Evolutionary conservation across 2,329 filamentous ascomycete species (phyloP).

Genomic region (Phyllosticta paracitricarpa): DNA sequence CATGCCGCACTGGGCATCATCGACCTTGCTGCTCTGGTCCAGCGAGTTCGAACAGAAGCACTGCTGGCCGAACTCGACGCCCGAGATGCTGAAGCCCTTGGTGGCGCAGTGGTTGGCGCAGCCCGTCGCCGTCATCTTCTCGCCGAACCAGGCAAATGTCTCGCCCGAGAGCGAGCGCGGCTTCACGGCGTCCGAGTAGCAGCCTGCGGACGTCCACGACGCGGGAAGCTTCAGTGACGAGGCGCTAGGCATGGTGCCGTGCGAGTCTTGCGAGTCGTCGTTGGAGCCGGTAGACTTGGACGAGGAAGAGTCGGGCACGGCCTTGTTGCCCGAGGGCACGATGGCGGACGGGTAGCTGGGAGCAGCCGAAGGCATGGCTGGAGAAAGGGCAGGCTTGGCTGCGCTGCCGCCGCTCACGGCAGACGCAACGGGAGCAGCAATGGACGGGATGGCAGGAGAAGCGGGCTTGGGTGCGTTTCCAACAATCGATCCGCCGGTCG

Average conservation of each 20-base stretch:
- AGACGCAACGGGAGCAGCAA: not conserved
- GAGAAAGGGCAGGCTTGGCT: not conserved
- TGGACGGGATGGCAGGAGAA: not conserved
- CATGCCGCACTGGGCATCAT: conserved; percentile 6
- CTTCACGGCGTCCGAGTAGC: conserved; percentile 5
- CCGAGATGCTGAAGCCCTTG: conserved; percentile 23
- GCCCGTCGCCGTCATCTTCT: conserved; percentile 5
- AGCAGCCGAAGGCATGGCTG: not conserved
- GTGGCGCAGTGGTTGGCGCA: conserved; percentile 22
- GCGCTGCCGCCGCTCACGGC: not conserved
- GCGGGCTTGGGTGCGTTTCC: not conserved
- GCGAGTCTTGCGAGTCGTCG: not conserved
- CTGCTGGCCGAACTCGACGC: conserved; percentile 19
- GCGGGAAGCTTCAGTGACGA: not conserved
- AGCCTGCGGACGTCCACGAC: conserved; percentile 1
- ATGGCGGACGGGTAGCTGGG: conserved; percentile 1
- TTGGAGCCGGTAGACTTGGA: not conserved
- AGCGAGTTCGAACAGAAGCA: conserved; percentile 15
- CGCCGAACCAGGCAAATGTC: conserved; percentile 3
- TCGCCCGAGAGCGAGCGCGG: conserved; percentile 4
- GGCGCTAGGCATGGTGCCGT: not conserved
- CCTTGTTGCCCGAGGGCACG: conserved; percentile 5
- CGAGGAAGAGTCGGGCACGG: conserved; percentile 4
- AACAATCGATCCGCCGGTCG: not conserved
- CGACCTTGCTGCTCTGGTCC: conserved; percentile 6